Evolutionary conservation across 108 stramenopile genomes (phyloP).

Genomic region (Nannochloropsis salina): DNA sequence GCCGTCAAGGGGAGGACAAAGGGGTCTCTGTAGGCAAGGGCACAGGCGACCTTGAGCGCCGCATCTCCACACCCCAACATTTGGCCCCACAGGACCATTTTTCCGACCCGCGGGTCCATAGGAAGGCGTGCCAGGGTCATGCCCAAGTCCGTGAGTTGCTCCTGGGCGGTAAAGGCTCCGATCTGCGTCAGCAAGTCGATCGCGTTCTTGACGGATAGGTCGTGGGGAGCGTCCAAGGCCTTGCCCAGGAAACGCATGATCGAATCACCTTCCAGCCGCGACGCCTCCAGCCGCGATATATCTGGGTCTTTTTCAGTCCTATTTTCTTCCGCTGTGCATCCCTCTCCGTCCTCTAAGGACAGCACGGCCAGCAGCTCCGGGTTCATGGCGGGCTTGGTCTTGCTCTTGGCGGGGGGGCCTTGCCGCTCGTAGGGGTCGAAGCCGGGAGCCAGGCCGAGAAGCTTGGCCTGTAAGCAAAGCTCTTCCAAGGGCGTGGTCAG

Average conservation of each 20-base stretch:
- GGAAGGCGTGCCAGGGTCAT: constrained; percentile 51
- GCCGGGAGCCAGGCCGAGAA: constrained; percentile 1
- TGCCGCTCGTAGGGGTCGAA: constrained; percentile 13
- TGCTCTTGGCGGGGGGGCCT: not conserved
- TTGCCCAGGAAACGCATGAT: not conserved
- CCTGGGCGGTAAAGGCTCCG: constrained; percentile 44
- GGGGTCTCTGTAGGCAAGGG: constrained; percentile 51
- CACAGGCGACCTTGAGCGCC: constrained; percentile 36
- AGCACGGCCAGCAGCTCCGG: not conserved
- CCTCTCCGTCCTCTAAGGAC: not conserved
- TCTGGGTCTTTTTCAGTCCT: not conserved
- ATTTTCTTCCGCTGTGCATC: not conserved
- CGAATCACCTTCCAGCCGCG: not conserved
- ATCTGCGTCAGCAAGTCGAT: constrained; percentile 43
- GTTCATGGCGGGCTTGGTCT: not conserved
- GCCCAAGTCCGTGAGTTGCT: constrained; percentile 57
- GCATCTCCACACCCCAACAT: constrained; percentile 53
- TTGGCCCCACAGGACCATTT: constrained; percentile 56
- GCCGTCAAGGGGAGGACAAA: constrained; percentile 49
- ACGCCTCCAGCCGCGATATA: not conserved
- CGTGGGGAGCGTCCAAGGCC: constrained; percentile 28
- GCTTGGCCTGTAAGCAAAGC: constrained; percentile 45
- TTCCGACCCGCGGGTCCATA: constrained; percentile 57
- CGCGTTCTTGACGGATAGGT: constrained; percentile 34
- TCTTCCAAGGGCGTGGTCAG: constrained; percentile 58